Conservation (phyloP, 2,329 filamentous ascomycete genomes). For the Exophiala calicioides region DNA sequence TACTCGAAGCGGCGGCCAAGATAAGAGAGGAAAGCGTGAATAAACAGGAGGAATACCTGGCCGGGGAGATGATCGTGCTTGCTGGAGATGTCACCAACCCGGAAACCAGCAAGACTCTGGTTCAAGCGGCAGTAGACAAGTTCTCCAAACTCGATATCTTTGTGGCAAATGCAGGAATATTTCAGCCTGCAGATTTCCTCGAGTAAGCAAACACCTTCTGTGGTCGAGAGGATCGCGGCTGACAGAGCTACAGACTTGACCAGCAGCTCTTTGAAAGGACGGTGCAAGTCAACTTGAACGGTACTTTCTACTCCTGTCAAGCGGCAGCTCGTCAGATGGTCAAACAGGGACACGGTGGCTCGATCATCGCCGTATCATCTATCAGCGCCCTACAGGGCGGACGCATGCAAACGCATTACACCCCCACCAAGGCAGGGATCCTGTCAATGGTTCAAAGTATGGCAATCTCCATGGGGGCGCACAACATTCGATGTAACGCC, state of each 20-base stretch:
- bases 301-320: constrained; percentile 64
- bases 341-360: constrained; percentile 52
- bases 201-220: constrained; percentile 60
- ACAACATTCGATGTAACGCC: constrained; percentile 80
- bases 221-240: too few species aligned
- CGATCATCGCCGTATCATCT: constrained; percentile 47
- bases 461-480: constrained; percentile 73
- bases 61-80: constrained; percentile 49
- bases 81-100: constrained; percentile 61
- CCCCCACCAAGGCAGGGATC: constrained; percentile 83
- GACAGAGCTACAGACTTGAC: too few species aligned
- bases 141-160: constrained; percentile 53
- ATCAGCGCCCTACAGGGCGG: constrained; percentile 58
- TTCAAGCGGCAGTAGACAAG: constrained; percentile 52
- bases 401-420: constrained; percentile 79
- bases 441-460: constrained; percentile 79
- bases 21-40: constrained; percentile 46
- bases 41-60: constrained; percentile 38
- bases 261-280: constrained; percentile 57
- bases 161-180: constrained; percentile 64
- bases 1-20: constrained; percentile 9
- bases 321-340: constrained; percentile 66
- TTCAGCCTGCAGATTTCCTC: constrained; percentile 57
- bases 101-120: constrained; percentile 54
- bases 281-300: constrained; percentile 65